These are phyloP conservation scores for Tricladium varicosporioides DNA, from an alignment of 2,329 filamentous ascomycete species.

Conservation along the genomic window DNA sequence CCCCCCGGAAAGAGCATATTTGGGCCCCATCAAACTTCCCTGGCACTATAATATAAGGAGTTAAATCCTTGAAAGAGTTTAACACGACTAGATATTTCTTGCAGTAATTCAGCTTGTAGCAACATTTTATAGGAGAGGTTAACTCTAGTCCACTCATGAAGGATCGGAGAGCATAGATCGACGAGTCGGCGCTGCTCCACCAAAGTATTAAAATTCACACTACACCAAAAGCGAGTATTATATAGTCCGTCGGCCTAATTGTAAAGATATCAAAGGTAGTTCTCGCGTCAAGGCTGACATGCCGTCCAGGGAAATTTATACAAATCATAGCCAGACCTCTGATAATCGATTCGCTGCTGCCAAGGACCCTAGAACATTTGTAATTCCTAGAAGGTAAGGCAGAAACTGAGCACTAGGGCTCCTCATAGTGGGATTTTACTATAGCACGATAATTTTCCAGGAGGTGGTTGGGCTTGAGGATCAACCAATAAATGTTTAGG, in stretches of 20 bases:
- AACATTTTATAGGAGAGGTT: neutral
- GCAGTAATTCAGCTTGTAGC: neutral
- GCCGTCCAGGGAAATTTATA: neutral
- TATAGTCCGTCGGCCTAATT: neutral
- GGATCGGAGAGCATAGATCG: neutral
- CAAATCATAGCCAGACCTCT: neutral
- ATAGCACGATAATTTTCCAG: neutral
- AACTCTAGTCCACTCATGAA: neutral
- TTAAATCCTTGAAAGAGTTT: neutral
- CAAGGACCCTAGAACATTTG: neutral
- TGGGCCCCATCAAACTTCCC: neutral
- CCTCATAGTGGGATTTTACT: neutral
- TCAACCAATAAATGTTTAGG: neutral
- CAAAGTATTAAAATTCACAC: neutral
- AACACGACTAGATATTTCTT: neutral
- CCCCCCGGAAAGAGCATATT: neutral
- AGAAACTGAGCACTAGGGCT: neutral
- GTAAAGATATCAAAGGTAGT: neutral
- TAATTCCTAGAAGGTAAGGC: neutral
- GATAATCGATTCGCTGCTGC: too few species aligned
- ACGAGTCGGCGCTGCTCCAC: neutral
- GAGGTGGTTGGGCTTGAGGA: neutral
- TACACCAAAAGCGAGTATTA: neutral
- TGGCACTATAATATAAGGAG: neutral
- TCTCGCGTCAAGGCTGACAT: neutral